phyloP scores from a whole-genome alignment of 495 filamentous ascomycete species.

The Aspergillus sclerotiicarbonarius region DNA sequence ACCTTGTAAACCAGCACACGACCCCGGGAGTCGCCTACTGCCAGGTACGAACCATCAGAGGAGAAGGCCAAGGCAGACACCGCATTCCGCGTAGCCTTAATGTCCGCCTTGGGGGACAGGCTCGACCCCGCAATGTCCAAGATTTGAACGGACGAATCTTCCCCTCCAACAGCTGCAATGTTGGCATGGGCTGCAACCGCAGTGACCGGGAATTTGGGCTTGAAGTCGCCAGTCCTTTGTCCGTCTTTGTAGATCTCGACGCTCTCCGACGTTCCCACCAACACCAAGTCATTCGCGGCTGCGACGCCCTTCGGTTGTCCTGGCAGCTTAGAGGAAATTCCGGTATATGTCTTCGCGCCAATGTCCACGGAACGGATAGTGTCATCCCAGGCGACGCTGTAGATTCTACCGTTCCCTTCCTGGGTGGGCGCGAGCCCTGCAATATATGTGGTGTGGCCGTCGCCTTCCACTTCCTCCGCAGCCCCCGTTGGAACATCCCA shows the following conservation, averaged over 20 bases:
- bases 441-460: constrained; percentile 78
- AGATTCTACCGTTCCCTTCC: constrained; percentile 57
- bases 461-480: constrained; percentile 69
- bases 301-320: constrained; percentile 63
- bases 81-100: constrained; percentile 40
- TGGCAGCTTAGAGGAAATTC: constrained; percentile 47
- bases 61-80: constrained; percentile 72
- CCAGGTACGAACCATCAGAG: constrained; percentile 65
- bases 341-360: constrained; percentile 57
- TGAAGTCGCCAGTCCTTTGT: constrained; percentile 55
- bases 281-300: constrained; percentile 42
- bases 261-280: constrained; percentile 64
- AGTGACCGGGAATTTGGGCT: constrained; percentile 65
- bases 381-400: constrained; percentile 94
- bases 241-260: constrained; percentile 64
- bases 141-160: constrained; percentile 69
- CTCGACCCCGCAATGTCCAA: constrained; percentile 56
- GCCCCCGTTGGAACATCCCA: constrained; percentile 74
- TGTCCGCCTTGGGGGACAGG: constrained; percentile 42
- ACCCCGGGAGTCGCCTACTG: constrained; percentile 78
- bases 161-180: constrained; percentile 71
- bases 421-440: constrained; percentile 64
- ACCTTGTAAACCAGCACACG: constrained; percentile 76
- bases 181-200: constrained; percentile 65
- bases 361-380: constrained; percentile 76